These are phyloP conservation scores for Fusarium beomiforme DNA, from an alignment of 2,329 filamentous ascomycete genomes.

Conservation along the genomic window DNA sequence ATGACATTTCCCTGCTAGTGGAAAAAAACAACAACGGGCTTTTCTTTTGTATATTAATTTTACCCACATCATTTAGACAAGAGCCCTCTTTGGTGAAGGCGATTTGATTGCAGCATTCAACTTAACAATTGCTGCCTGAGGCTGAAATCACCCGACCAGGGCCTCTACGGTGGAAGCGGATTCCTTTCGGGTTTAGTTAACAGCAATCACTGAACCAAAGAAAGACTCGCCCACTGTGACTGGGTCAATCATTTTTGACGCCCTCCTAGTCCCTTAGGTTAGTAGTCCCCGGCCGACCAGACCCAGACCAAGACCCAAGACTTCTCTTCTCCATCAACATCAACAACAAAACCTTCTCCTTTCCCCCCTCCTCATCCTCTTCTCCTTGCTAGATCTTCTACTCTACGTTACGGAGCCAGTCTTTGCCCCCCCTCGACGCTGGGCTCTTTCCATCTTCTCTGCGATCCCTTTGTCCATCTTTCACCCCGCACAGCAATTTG, in stretches of 20 bases:
- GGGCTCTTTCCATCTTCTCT: constrained; percentile 23
- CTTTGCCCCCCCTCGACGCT: constrained; percentile 19
- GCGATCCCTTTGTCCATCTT: constrained; percentile 33
- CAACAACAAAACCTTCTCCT: constrained; percentile 42
- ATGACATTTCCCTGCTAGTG: constrained; percentile 18
- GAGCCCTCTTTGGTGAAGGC: constrained; percentile 14
- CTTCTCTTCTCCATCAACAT: constrained; percentile 40
- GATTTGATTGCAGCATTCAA: constrained; percentile 11
- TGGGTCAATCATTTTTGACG: constrained; percentile 39
- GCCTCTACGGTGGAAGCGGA: constrained; percentile 31
- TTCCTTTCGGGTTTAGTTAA: constrained; percentile 37
- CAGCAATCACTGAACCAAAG: constrained; percentile 25
- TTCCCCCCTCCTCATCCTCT: constrained; percentile 25
- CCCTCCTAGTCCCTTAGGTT: constrained; percentile 19
- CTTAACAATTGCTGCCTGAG: constrained; percentile 40
- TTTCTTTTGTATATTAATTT: constrained; percentile 10
- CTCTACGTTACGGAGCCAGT: constrained; percentile 10
- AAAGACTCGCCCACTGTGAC: constrained; percentile 28
- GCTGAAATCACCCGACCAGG: constrained; percentile 34
- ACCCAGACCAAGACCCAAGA: constrained; percentile 22
- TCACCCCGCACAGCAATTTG: constrained; percentile 45
- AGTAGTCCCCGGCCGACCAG: constrained; percentile 33
- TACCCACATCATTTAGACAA: constrained; percentile 21
- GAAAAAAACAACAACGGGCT: constrained; percentile 17
- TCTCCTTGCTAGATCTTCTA: constrained; percentile 18